A percentile compares a stretch with the other conserved stretches of the same genome.
Evolutionary conservation across 441 rosid genomes (phyloP).

Genomic region (Erodium trifolium): DNA sequence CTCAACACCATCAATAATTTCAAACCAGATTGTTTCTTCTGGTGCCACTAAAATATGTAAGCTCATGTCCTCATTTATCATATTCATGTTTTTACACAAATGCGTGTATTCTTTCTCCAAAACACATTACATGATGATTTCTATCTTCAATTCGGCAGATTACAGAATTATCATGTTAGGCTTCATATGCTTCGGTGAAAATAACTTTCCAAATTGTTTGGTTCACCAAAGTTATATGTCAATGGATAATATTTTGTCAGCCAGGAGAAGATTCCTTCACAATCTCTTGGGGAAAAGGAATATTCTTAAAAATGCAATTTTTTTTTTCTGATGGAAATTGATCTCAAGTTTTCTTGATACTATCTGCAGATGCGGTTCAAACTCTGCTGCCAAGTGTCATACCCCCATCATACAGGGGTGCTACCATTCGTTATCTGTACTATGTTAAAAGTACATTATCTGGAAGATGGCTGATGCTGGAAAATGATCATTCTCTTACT

Average conservation of each 20-base stretch:
- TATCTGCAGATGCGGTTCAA: constrained; percentile 62
- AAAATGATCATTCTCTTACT: constrained; percentile 43
- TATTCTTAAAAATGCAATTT: not conserved
- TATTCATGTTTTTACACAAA: not conserved
- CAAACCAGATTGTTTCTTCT: constrained; percentile 66
- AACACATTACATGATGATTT: not conserved
- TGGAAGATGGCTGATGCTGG: constrained; percentile 55
- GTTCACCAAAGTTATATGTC: not conserved
- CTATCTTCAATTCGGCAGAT: not conserved
- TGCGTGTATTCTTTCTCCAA: not conserved
- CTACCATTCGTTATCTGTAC: constrained; percentile 78
- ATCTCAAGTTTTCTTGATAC: constrained; percentile 6
- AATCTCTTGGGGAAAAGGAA: not conserved
- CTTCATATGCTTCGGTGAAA: not conserved
- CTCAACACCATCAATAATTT: constrained; percentile 46
- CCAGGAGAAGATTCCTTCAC: not conserved
- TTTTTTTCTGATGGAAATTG: constrained; percentile 1
- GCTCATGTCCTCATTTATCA: constrained; percentile 19
- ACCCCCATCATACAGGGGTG: constrained; percentile 85
- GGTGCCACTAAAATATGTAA: constrained; percentile 68
- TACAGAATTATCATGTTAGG: not conserved
- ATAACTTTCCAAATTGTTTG: constrained; percentile 1
- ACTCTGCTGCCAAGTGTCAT: constrained; percentile 55
- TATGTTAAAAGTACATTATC: constrained; percentile 52
- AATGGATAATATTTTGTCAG: not conserved